Evolutionary conservation across 179 eudicot genomes (phyloP).

Genomic region (Vitellaria paradoxa): DNA sequence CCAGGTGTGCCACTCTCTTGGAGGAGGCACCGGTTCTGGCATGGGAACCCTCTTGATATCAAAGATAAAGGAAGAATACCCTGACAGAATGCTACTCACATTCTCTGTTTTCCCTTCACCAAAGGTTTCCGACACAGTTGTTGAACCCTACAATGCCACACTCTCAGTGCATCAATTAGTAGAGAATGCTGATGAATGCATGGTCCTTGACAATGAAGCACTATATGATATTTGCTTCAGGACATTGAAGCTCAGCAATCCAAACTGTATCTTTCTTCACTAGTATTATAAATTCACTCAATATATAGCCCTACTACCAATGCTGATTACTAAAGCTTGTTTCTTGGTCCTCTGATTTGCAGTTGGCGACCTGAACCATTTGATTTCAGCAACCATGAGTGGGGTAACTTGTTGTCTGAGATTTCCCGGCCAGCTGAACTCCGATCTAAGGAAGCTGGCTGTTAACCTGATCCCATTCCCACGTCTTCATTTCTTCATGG

Average conservation of each 20-base stretch:
- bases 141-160: constrained; percentile 79
- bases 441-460: constrained; percentile 69
- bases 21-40: constrained; percentile 77
- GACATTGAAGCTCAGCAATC: constrained; percentile 68
- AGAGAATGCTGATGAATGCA: constrained; percentile 78
- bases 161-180: constrained; percentile 78
- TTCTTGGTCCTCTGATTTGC: constrained; percentile 10
- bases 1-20: constrained; percentile 76
- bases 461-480: constrained; percentile 83
- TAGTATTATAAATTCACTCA: too few relatives aligned
- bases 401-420: constrained; percentile 78
- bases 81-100: constrained; percentile 70
- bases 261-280: constrained; percentile 38
- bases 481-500: constrained; percentile 89
- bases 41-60: constrained; percentile 75
- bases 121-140: constrained; percentile 75
- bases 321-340: neutral
- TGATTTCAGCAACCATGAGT: constrained; percentile 82
- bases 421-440: constrained; percentile 82
- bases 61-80: constrained; percentile 68
- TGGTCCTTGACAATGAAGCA: constrained; percentile 77
- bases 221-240: constrained; percentile 73
- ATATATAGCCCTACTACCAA: constrained; percentile 8
- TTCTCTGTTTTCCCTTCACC: constrained; percentile 79
- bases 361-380: constrained; percentile 82